Percentiles rank a stretch among this genome's conserved stretches.
phyloP scores from a whole-genome alignment of 2,329 filamentous ascomycete genomes.

The Raffaelea deltoideospora region DNA sequence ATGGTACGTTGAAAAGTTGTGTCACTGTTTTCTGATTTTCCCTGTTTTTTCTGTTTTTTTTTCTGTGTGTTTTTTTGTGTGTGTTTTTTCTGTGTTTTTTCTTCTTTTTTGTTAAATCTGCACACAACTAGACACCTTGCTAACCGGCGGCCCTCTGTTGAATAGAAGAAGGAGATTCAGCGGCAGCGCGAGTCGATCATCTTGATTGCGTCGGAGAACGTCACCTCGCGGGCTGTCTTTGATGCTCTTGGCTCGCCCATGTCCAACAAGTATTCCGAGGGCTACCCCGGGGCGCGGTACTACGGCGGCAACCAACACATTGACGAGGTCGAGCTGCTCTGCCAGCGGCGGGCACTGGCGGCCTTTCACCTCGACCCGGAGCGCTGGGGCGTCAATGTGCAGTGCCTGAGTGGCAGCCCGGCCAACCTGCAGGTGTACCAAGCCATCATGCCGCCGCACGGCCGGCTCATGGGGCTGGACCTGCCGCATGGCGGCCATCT shows the following conservation, averaged over 20 bases:
- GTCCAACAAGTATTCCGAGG: slow-evolving; percentile 99
- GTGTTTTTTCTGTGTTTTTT: too few species aligned
- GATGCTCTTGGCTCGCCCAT: slow-evolving; percentile 89
- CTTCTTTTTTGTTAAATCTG: not conserved
- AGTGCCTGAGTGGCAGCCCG: slow-evolving; percentile 81
- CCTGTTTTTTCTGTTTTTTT: slow-evolving; percentile 4
- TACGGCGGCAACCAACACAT: slow-evolving; percentile 99
- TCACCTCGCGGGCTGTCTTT: slow-evolving; percentile 95
- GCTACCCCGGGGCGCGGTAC: slow-evolving; percentile 94
- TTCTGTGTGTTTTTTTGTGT: too few species aligned
- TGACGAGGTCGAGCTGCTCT: slow-evolving; percentile 86
- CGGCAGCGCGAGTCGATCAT: slow-evolving; percentile 97
- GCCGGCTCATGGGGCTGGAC: slow-evolving; percentile 92
- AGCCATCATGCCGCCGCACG: slow-evolving; percentile 89
- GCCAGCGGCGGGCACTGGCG: slow-evolving; percentile 84
- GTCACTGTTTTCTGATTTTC: not conserved
- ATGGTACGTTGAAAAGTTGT: slow-evolving; percentile 50
- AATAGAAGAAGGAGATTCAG: slow-evolving; percentile 77
- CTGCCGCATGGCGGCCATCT: slow-evolving; percentile 89
- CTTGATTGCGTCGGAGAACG: slow-evolving; percentile 97
- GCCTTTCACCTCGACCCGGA: slow-evolving; percentile 74
- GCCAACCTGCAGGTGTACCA: slow-evolving; percentile 98
- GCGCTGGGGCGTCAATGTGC: slow-evolving; percentile 98
- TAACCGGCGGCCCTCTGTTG: slow-evolving; percentile 7
- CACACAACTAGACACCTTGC: not conserved